Base-by-base conservation (phyloP, 2,329 filamentous ascomycete species). In the Scytalidium lignicola region DNA sequence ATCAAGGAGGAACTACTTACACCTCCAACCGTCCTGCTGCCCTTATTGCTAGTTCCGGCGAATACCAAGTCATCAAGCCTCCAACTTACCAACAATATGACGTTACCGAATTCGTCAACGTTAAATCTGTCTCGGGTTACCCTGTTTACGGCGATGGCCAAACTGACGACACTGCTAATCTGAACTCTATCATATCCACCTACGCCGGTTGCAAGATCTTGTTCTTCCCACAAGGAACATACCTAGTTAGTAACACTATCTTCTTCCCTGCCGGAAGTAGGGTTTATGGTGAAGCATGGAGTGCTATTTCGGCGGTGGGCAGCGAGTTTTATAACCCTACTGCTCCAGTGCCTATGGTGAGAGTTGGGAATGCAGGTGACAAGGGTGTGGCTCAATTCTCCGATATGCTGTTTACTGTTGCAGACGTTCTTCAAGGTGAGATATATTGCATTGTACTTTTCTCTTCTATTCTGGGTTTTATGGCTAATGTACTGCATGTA, bases 261-360 rank as follows among this genome's bases (percentile, higher is more conserved):
- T 64, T 67, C 18, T 58, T 79, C 26, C 75, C 75, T 1, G 64
- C 69, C 6, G 71, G 74, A 13, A 75, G 76, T 3, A 69, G 70
- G 2, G 72, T 83, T 21, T 68, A 79, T 9, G 80, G 80, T 19
- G 76, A 82, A 61, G 71, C 72, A 4, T 79, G 75, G 69, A 70
- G 76, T 8, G 69, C 67, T 8, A 74, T 76, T 58, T 72, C 69
- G n/a, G 78, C 68, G 2, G 64, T 62, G 3, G 77, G 78, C n/a
- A 51, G 53, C 52, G 67, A 64, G 28, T 81, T 75, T 59, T 67
- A 58, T 47, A 65, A 73, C 51, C 55, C 63, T 0, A 59, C 53
- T 20, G 65, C 64, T 23, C 78, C 79, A 0, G 63, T 62, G 20
- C 66, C 75, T 0, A 65, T 81, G 23, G 61, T 80, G 12, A 63